Conservation (phyloP, 768 basidiomycete genomes). For the Royoungia palumana region DNA sequence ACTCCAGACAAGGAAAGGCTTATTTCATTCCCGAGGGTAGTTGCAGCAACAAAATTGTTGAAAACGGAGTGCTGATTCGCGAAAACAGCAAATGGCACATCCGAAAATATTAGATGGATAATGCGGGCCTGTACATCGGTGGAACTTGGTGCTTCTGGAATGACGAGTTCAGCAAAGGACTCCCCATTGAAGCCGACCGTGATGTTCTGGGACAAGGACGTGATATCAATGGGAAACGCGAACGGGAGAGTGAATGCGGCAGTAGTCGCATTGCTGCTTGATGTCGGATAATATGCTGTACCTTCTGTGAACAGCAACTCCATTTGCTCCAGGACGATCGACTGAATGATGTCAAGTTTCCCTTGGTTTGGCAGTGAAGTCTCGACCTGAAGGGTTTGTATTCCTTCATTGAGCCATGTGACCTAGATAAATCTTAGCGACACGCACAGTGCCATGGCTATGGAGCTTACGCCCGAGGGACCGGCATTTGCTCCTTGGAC, state of each 20-base stretch:
- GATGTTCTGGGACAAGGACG: constrained; percentile 57
- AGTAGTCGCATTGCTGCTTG: constrained; percentile 57
- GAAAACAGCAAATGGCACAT: constrained; percentile 59
- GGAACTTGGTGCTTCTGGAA: constrained; percentile 53
- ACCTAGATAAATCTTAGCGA: constrained; percentile 38
- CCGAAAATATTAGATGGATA: constrained; percentile 55
- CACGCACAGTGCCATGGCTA: not conserved
- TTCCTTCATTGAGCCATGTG: constrained; percentile 70
- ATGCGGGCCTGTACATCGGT: constrained; percentile 64
- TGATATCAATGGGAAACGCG: constrained; percentile 65
- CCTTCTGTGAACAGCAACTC: constrained; percentile 54
- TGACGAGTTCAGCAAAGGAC: constrained; percentile 55
- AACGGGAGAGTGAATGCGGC: constrained; percentile 69
- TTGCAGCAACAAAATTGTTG: constrained; percentile 58
- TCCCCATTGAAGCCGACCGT: constrained; percentile 48
- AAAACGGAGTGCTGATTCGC: constrained; percentile 49
- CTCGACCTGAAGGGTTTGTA: constrained; percentile 56
- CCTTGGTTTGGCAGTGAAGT: constrained; percentile 65
- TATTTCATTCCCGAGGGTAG: constrained; percentile 46
- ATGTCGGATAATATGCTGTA: constrained; percentile 55
- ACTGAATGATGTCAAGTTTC: constrained; percentile 57
- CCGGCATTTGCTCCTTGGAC: constrained; percentile 61
- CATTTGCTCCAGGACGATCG: constrained; percentile 58
- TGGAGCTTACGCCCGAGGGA: constrained; percentile 46
- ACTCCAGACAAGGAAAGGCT: constrained; percentile 52